These are phyloP conservation scores for Papiliotrema flavescens DNA, from an alignment of 1,284 basidiomycete species.

Conservation along the genomic window DNA sequence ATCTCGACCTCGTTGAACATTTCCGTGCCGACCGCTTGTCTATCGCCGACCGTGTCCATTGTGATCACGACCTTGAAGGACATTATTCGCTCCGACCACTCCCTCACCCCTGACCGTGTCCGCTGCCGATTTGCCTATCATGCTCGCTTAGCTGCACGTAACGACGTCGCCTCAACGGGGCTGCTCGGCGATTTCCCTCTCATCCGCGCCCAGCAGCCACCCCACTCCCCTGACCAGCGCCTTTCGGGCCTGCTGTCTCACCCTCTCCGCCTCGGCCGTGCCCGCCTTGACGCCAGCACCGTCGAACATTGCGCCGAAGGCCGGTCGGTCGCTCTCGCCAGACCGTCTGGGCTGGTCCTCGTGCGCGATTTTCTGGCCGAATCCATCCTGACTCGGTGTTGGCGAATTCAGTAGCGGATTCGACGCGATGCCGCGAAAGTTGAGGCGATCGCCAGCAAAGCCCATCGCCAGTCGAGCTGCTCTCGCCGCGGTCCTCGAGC, in stretches of 20 bases:
- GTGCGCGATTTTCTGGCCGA: neutral
- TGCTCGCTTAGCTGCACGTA: no score
- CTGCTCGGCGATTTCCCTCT: constrained; percentile 27
- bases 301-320: constrained; percentile 25
- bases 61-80: no score
- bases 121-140: no score
- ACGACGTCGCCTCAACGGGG: no score
- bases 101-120: no score
- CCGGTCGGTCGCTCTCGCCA: constrained; percentile 9
- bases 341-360: neutral
- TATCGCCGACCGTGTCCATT: no score
- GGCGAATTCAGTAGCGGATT: neutral
- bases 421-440: constrained; percentile 5
- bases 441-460: constrained; percentile 10
- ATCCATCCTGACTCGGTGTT: neutral
- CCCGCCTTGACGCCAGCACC: constrained; percentile 12
- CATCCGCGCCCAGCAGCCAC: constrained; percentile 49
- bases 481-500: constrained; percentile 41
- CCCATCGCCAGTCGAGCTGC: constrained; percentile 40
- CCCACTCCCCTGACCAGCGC: constrained; percentile 48
- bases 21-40: no score
- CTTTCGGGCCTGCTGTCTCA: constrained; percentile 40
- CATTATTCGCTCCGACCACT: no score
- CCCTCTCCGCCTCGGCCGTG: constrained; percentile 31
- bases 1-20: no score